A percentile compares a stretch with the other conserved stretches of the same genome.
Conservation (phyloP, 495 filamentous ascomycete genomes). For the Achaetomiella virescens region DNA sequence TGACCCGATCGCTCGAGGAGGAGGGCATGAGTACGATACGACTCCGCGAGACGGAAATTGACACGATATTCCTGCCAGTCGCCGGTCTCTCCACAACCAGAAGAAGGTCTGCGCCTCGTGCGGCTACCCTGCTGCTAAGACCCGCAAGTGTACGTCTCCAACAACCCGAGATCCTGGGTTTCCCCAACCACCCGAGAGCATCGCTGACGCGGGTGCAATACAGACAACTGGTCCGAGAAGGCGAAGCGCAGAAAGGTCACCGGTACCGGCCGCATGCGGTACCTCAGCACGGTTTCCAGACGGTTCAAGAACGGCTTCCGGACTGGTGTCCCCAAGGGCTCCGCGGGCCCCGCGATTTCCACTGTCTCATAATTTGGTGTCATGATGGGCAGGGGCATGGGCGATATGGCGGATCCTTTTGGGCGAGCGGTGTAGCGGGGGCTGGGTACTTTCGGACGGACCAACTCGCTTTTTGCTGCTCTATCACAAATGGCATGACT, state of each 20-base stretch:
- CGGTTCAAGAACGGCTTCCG: conserved; percentile 96
- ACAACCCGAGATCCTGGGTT: background rate
- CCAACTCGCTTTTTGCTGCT: conserved; percentile 25
- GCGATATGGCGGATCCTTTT: conserved; percentile 26
- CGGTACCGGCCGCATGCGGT: conserved; percentile 86
- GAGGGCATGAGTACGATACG: conserved; percentile 3
- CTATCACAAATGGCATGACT: conserved; percentile 28
- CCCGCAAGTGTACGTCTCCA: conserved; percentile 85
- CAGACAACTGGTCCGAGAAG: conserved; percentile 99
- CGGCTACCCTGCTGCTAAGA: conserved; percentile 96
- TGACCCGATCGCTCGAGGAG: background rate
- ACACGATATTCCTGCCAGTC: conserved; percentile 49
- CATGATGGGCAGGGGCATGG: conserved; percentile 22
- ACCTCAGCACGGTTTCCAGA: conserved; percentile 83
- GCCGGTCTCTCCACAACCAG: conserved; percentile 97
- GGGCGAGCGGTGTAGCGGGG: conserved; percentile 30
- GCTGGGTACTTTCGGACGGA: conserved; percentile 26
- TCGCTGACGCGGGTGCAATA: conserved; percentile 19
- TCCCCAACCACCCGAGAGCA: background rate
- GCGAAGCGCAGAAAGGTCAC: conserved; percentile 99
- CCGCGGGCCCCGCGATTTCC: conserved; percentile 52
- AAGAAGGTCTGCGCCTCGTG: conserved; percentile 97
- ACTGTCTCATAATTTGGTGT: conserved; percentile 15
- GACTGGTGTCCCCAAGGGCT: conserved; percentile 77
- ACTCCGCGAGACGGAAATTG: conserved; percentile 21